Evolutionary conservation across 352 stramenopile species (phyloP), one percentile per base, ranked within the genome.

Genomic region (Globisporangium irregulare): DNA sequence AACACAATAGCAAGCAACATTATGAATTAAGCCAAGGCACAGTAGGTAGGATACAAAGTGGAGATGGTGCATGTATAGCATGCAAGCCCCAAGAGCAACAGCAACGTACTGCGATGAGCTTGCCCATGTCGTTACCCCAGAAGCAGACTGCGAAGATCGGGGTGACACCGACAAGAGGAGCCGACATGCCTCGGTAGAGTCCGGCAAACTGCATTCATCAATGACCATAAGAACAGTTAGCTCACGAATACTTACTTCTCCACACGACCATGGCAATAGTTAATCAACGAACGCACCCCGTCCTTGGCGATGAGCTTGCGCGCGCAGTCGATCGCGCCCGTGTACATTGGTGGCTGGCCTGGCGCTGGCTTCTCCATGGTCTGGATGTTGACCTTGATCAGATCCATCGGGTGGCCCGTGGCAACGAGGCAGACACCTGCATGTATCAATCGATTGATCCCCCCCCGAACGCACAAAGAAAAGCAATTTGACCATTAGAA

Each of bases 121-220:
- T 94, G 73, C 97, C 97, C 78, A 99, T 93, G 77, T 99, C 97
- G 76, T 99, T 98, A 50, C 96, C 97, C 97, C 97, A 99, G 81
- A 99, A 99, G 77, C 88, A 98, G 5, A 98, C 87, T 6, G 97
- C 97, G 71, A 99, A 99, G 63, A 99, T 98, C 46, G 97, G 97
- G 7, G 93, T 96, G 12, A 99, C 87, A 5, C 96, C 97, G 32
- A 97, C 85, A 27, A 99, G 78, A 18, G 97, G 97, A 36, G 97
- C 96, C 18, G 94, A 98, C 76, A 99, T 97, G 51, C 97, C 97
- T 22, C 94, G 91, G 79, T 99, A 99, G 29, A 97, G 73, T 53
- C 90, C 90, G n/a, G 76, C 64, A 51, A 89, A 55, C 89, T 96
- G 20, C n/a, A 56, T 25, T 56, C 10, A 8, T 32, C 29, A 32